Evolutionary conservation across 225 moss, liverwort and hornwort genomes (phyloP).

Genomic region (Takakia lepidozioides): DNA sequence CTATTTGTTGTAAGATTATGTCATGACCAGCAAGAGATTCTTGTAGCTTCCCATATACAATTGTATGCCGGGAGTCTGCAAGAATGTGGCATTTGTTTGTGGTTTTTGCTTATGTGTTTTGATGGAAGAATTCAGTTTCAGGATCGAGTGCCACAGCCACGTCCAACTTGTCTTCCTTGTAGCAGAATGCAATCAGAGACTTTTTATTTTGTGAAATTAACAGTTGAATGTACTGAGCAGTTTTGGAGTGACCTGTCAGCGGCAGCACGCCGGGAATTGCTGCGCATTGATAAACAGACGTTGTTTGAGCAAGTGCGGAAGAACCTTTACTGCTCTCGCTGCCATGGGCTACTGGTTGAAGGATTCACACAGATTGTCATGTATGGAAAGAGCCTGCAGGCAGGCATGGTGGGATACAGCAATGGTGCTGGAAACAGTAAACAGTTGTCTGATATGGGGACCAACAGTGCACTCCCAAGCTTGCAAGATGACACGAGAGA

Average conservation of each 20-base stretch:
- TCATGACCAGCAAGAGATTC: no score
- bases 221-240: constrained; percentile 29
- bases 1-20: no score
- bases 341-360: constrained; percentile 99
- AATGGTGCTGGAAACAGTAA: constrained; percentile 57
- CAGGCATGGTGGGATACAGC: constrained; percentile 60
- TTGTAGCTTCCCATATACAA: no score
- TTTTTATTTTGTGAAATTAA: no score
- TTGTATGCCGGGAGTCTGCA: no score
- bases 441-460: constrained; percentile 57
- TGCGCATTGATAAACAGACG: constrained; percentile 99
- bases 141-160: no score
- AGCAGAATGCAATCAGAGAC: no score
- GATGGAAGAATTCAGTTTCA: no score
- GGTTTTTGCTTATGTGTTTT: no score
- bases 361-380: constrained; percentile 94
- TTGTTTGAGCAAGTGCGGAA: constrained; percentile 99
- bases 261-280: constrained; percentile 86
- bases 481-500: constrained; percentile 87
- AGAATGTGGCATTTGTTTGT: no score
- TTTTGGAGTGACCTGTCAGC: constrained; percentile 95
- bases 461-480: constrained; percentile 49
- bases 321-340: constrained; percentile 96
- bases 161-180: no score
- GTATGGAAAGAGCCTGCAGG: constrained; percentile 88